A percentile compares a stretch with the other conserved stretches of the same genome.
Conservation (phyloP, 2,329 filamentous ascomycete genomes). For the Parasarocladium wereldwijsianum region DNA sequence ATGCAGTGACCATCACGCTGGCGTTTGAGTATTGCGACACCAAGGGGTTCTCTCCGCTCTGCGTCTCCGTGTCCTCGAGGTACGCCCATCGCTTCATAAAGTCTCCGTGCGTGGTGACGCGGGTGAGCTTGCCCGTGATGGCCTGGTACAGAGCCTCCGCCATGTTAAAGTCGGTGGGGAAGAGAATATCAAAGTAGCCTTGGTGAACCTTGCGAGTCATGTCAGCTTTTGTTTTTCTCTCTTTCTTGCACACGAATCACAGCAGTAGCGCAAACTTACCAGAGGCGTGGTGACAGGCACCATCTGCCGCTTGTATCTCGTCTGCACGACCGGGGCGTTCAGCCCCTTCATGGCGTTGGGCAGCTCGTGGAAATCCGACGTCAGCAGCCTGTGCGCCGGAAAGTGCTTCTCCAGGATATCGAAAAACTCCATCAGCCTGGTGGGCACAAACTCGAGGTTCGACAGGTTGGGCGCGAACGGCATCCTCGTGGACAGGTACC, state of each 20-base stretch:
- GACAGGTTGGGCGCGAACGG: constrained; percentile 68
- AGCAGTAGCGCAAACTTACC: too few species aligned
- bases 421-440: constrained; percentile 91
- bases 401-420: constrained; percentile 80
- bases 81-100: constrained; percentile 86
- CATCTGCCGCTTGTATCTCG: constrained; percentile 71
- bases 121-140: constrained; percentile 81
- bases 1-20: constrained; percentile 79
- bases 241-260: too few species aligned
- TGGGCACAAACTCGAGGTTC: constrained; percentile 83
- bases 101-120: constrained; percentile 73
- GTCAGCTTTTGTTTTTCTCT: too few species aligned
- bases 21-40: constrained; percentile 92
- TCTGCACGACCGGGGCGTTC: constrained; percentile 94
- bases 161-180: constrained; percentile 86
- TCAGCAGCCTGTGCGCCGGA: constrained; percentile 74
- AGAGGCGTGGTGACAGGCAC: constrained; percentile 83
- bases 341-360: constrained; percentile 71
- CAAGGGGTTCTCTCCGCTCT: constrained; percentile 85
- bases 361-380: constrained; percentile 79
- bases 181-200: constrained; percentile 97
- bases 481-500: constrained; percentile 45
- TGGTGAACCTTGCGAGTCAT: constrained; percentile 60
- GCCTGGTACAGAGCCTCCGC: constrained; percentile 87
- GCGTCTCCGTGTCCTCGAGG: constrained; percentile 76